Conservation (phyloP, 208 protist species). For the Leishmania guyanensis region DNA sequence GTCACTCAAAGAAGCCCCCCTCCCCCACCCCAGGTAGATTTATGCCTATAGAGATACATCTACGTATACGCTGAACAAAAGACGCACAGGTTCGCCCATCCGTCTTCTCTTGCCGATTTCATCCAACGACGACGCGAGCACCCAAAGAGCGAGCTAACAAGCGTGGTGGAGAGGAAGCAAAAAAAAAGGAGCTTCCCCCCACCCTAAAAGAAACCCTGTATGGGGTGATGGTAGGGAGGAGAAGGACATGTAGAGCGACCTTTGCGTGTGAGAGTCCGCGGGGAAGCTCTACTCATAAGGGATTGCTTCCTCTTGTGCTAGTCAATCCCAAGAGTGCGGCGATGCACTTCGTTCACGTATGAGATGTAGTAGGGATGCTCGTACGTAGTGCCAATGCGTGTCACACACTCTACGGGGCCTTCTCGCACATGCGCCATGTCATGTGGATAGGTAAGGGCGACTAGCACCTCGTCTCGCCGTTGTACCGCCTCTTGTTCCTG, state of each 20-base stretch:
- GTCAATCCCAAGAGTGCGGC: constrained; percentile 40
- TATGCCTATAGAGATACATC: neutral
- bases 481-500: constrained; percentile 38
- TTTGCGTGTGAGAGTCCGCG: neutral
- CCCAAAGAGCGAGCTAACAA: neutral
- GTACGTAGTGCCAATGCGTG: constrained; percentile 31
- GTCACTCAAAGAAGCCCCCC: neutral
- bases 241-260: neutral
- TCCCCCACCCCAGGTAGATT: too few relatives aligned
- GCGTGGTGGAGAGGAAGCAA: neutral
- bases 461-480: constrained; percentile 46
- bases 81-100: neutral
- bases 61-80: neutral
- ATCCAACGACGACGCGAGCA: neutral
- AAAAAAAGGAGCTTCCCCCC: too few relatives aligned
- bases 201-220: too few relatives aligned
- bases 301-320: neutral
- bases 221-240: too few relatives aligned
- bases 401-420: constrained; percentile 25
- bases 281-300: neutral
- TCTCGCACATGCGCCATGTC: constrained; percentile 40
- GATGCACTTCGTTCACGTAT: constrained; percentile 32
- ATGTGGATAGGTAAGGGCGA: constrained; percentile 30
- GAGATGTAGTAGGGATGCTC: constrained; percentile 45
- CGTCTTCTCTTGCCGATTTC: neutral